Percentiles rank a stretch among this genome's conserved stretches.
Evolutionary conservation across 306 rosid species (phyloP).

Genomic region (Adenanthera pavonina): DNA sequence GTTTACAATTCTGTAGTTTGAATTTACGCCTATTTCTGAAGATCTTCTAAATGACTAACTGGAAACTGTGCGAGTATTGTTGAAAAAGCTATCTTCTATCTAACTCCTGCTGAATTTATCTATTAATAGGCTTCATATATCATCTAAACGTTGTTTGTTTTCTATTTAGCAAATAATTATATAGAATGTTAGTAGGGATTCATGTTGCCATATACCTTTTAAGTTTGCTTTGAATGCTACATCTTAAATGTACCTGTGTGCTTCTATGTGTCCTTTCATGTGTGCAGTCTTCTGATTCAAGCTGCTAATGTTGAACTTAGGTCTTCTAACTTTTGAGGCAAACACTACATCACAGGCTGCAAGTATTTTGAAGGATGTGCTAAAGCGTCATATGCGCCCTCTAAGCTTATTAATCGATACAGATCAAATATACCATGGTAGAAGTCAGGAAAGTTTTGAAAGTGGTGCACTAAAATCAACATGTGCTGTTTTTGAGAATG

Average conservation of each 20-base stretch:
- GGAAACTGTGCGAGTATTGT: slow-evolving; percentile 12
- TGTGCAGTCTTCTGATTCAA: slow-evolving; percentile 47
- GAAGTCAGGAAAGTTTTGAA: slow-evolving; percentile 49
- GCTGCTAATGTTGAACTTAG: slow-evolving; percentile 53
- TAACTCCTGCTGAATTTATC: slow-evolving; percentile 11
- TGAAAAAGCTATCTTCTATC: slow-evolving; percentile 22
- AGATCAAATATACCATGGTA: slow-evolving; percentile 47
- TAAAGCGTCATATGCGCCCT: slow-evolving; percentile 53
- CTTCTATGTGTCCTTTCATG: neutral
- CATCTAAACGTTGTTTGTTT: slow-evolving; percentile 14
- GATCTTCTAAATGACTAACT: slow-evolving; percentile 22
- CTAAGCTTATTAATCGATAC: slow-evolving; percentile 40
- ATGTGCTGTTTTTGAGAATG: slow-evolving; percentile 68
- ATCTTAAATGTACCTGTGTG: neutral
- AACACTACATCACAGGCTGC: slow-evolving; percentile 72
- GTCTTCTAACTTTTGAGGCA: slow-evolving; percentile 71
- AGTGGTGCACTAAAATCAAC: slow-evolving; percentile 56
- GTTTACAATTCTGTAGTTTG: slow-evolving; percentile 6
- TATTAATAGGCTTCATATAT: neutral
- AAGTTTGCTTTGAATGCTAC: slow-evolving; percentile 5
- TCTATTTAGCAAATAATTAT: slow-evolving; percentile 5
- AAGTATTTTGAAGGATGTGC: slow-evolving; percentile 64
- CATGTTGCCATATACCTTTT: neutral
- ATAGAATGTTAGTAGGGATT: neutral
- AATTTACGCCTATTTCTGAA: slow-evolving; percentile 19